phyloP scores from a whole-genome alignment of 345 rosid genomes.

The Brassica cretica region DNA sequence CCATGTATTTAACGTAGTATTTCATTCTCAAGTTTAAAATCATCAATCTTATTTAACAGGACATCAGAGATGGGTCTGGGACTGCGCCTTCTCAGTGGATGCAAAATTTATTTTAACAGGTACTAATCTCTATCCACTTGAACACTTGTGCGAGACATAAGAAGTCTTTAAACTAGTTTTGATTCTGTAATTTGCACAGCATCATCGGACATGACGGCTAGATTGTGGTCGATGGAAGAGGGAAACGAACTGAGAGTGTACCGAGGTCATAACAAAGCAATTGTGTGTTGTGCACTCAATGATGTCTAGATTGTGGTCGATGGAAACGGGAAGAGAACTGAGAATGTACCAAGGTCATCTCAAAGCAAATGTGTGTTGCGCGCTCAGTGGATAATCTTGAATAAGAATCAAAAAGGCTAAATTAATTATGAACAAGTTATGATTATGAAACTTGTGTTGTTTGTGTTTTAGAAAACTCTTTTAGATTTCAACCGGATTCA shows the following conservation, averaged over 20 bases:
- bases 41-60: constrained; percentile 45
- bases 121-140: constrained; percentile 18
- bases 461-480: constrained; percentile 2
- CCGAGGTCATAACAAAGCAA: not conserved
- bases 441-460: not conserved
- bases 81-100: constrained; percentile 94
- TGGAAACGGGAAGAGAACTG: constrained; percentile 48
- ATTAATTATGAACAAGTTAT: not conserved
- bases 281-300: not conserved
- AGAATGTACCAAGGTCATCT: constrained; percentile 77
- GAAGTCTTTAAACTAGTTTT: constrained; percentile 12
- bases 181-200: constrained; percentile 45
- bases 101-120: constrained; percentile 92
- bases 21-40: not conserved
- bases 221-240: constrained; percentile 68
- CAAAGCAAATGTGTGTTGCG: constrained; percentile 85
- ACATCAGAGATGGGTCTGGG: constrained; percentile 98
- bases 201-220: constrained; percentile 85
- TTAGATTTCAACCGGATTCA: constrained; percentile 9
- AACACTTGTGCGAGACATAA: not conserved
- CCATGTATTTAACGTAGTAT: not conserved
- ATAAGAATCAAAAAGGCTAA: not conserved
- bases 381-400: constrained; percentile 57
- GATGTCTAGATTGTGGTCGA: not conserved
- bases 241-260: constrained; percentile 32